Base-by-base conservation (phyloP, 2,329 filamentous ascomycete genomes). In the Phyllachora maydis region DNA sequence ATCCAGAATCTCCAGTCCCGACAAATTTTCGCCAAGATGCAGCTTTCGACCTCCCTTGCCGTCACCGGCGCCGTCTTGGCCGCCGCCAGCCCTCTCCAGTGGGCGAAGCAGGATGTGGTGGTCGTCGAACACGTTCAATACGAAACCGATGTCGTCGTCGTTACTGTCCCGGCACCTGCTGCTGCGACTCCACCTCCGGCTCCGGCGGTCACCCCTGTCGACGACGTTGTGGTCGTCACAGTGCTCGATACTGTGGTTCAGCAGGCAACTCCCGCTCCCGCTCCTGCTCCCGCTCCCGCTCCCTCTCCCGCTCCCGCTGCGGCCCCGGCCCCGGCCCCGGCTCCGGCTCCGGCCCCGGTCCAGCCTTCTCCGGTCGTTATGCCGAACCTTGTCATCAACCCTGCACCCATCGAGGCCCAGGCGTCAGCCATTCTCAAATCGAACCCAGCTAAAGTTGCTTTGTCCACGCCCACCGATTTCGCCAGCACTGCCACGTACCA, bases 401-500 rank as follows among this genome's bases (percentile, higher is more conserved):
- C 28, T 14, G 17, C 28, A 15, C 24, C 26, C 6, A 16, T 22
- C 19, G 23, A 27, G 21, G 11, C 22, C 8, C 18, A 20, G 18
- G 21, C 19, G n/a, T n/a, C n/a, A n/a, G n/a, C n/a, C n/a, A n/a
- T n/a, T n/a, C n/a, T n/a, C n/a, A n/a, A n/a, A n/a, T n/a, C n/a
- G n/a, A n/a, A n/a, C n/a, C n/a, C n/a, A n/a, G n/a, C n/a, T n/a
- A n/a, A 19, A n/a, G 26, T 29, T 8, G 23, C 32, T 4, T 11
- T 32, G 7, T 26, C 39, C 11, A 20, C 32, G 19, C 31, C 36
- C 16, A 28, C 33, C 21, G 42, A 43, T 33, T 40, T 36, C 30
- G 21, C 29, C 26, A 43, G 43, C 26, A 41, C 48, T 9, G 58
- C 59, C 23, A 37, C 85, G 23, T 56, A 70, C 37, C 66, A 78